Conservation (phyloP, 106 monocot species). For the Dioscorea alata region DNA sequence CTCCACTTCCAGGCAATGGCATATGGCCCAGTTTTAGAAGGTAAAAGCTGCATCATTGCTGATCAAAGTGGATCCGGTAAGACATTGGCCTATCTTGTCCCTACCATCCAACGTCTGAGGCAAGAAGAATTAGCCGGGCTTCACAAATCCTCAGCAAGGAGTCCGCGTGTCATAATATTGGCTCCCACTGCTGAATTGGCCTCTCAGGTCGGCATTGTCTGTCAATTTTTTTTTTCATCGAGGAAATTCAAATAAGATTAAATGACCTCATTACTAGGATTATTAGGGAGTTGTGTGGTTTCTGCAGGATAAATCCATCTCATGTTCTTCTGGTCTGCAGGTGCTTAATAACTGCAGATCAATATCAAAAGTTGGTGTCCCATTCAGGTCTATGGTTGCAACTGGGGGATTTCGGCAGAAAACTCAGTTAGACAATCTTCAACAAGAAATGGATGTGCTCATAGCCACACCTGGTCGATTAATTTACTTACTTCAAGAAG, state of each 20-base stretch:
- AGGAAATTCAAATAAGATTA: no score
- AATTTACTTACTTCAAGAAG: conserved; percentile 76
- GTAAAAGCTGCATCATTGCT: conserved; percentile 87
- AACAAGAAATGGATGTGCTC: conserved; percentile 86
- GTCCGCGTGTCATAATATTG: conserved; percentile 68
- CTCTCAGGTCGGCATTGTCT: conserved; percentile 62
- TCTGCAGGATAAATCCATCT: no score
- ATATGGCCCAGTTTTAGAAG: conserved; percentile 58
- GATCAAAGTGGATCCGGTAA: conserved; percentile 99
- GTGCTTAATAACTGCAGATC: conserved; percentile 80
- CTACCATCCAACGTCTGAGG: conserved; percentile 66
- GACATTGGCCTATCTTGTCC: conserved; percentile 87
- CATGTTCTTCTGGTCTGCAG: conserved; percentile 22
- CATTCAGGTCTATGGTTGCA: conserved; percentile 92
- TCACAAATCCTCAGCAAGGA: conserved; percentile 40
- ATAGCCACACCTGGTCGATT: conserved; percentile 94
- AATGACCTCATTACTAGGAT: no score
- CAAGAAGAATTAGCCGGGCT: conserved; percentile 72
- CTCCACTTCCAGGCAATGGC: conserved; percentile 53
- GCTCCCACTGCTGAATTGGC: conserved; percentile 94
- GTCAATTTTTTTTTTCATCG: neutral
- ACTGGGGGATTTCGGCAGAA: conserved; percentile 95
- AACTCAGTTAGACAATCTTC: conserved; percentile 75
- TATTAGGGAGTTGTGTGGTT: no score
- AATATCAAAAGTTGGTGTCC: conserved; percentile 72